Base-by-base conservation (phyloP, 352 stramenopile species). In the Globisporangium mamillatum region DNA sequence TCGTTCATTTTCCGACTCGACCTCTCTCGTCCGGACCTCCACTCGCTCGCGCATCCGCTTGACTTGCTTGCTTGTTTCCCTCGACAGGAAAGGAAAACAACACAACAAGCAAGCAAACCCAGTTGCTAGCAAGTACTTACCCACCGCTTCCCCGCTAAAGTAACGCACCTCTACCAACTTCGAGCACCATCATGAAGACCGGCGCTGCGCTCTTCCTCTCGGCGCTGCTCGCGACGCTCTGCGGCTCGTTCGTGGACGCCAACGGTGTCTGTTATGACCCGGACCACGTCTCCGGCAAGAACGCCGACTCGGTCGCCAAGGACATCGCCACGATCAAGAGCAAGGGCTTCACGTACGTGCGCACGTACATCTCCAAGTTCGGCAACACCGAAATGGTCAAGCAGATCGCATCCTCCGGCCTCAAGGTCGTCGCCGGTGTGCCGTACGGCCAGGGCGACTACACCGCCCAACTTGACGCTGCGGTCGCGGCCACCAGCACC, bases 231-330 rank as follows among this genome's bases (percentile, higher is more conserved):
- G 64, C 64, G 22, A 74, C 80, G 58, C 66, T 77, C 67, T 71
- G 80, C 62, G 71, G 70, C 48, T 67, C 68, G 14, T 60, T 67
- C 53, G 80, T 79, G 46, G 71, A 88, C 64, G 82, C 82, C 56
- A 85, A 88, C 52, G 82, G 82, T 44, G 82, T 91, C 46, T 91
- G 82, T 76, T 91, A 84, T 66, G 83, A 92, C 74, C 81, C 83
- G 10, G 72, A 85, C 71, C 83, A 89, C 75, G 63, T 57, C 4
- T n/a, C 38, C n/a, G 58, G 60, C 69, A 88, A 80, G 71, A 80
- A 65, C 46, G 75, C 60, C 2, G 69, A 60, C 16, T 75, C 72
- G 20, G 75, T 88, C 7, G 50, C 72, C 38, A 56, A 65, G 22
- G 83, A 91, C 64, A 84, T 91, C 72, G 34, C 72, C 24, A 68